These are phyloP conservation scores for Hyaloperonospora arabidopsidis DNA, from an alignment of 352 stramenopile species.

Conservation along the genomic window DNA sequence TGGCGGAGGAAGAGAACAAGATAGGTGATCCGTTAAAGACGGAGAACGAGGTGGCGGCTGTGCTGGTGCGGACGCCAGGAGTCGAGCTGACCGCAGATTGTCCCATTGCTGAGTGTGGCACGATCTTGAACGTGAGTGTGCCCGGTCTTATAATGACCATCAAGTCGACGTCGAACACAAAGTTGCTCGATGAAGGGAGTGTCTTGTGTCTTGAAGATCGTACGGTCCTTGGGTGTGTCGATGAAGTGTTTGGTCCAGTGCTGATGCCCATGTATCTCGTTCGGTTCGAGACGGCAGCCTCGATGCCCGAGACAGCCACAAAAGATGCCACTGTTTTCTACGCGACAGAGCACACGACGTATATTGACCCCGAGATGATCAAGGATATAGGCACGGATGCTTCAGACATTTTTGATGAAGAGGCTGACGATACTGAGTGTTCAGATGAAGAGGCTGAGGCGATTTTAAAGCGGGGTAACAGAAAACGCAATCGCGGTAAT, in stretches of 20 bases:
- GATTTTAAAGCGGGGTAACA: conserved; percentile 52
- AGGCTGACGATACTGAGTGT: conserved; percentile 64
- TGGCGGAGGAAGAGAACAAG: conserved; percentile 66
- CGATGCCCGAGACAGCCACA: conserved; percentile 48
- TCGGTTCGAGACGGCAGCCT: conserved; percentile 56
- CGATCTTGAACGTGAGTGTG: conserved; percentile 55
- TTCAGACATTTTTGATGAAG: conserved; percentile 84
- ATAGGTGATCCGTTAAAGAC: conserved; percentile 41
- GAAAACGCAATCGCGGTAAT: conserved; percentile 53
- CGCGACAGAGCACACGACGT: conserved; percentile 72
- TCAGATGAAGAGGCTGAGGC: conserved; percentile 82
- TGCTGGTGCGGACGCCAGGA: conserved; percentile 53
- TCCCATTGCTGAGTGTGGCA: conserved; percentile 61
- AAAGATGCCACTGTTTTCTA: conserved; percentile 52
- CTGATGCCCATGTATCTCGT: conserved; percentile 85
- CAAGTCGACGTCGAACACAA: conserved; percentile 51
- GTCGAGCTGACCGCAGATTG: conserved; percentile 67
- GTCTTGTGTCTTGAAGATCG: conserved; percentile 75
- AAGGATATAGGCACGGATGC: conserved; percentile 79
- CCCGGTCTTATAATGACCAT: conserved; percentile 70
- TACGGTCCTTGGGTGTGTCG: conserved; percentile 68
- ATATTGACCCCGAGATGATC: conserved; percentile 68
- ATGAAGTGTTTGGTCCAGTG: conserved; percentile 81
- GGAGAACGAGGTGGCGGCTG: conserved; percentile 43
- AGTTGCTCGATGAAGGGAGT: conserved; percentile 71